phyloP scores from a whole-genome alignment of 1,139 yeast species.

The Candida buenavistaensis region DNA sequence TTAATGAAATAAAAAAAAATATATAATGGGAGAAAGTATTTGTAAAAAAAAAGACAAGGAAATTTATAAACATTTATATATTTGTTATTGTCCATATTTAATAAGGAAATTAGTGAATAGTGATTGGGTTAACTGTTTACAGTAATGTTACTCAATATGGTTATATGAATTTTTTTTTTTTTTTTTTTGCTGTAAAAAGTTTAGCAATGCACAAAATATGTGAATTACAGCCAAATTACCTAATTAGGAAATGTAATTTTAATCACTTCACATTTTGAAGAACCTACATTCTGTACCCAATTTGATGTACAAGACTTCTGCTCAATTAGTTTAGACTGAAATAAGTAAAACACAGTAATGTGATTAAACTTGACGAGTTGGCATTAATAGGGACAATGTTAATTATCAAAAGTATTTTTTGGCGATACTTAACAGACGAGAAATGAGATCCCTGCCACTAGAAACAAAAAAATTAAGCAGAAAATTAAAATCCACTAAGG shows the following conservation, averaged over 20 bases:
- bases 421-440: no score
- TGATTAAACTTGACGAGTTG: no score
- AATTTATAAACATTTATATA: constrained; percentile 3
- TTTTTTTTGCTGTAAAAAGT: background rate
- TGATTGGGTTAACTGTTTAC: background rate
- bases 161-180: background rate
- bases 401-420: no score
- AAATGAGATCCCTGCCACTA: no score
- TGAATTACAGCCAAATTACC: background rate
- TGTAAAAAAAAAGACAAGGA: constrained; percentile 1
- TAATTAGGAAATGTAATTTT: constrained; percentile 1
- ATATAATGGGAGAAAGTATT: background rate
- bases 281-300: no score
- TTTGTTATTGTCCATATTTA: constrained; percentile 2
- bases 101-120: constrained; percentile 1
- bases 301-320: no score
- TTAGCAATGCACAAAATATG: background rate
- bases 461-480: no score
- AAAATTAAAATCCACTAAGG: no score
- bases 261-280: no score
- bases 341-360: no score
- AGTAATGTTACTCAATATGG: constrained; percentile 1
- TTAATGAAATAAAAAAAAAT: constrained; percentile 1
- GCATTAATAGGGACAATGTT: no score
- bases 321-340: no score